Percentiles rank a stretch among this genome's conserved stretches.
phyloP scores from a whole-genome alignment of 805 yeast species.

The Ogataea pignaliae region DNA sequence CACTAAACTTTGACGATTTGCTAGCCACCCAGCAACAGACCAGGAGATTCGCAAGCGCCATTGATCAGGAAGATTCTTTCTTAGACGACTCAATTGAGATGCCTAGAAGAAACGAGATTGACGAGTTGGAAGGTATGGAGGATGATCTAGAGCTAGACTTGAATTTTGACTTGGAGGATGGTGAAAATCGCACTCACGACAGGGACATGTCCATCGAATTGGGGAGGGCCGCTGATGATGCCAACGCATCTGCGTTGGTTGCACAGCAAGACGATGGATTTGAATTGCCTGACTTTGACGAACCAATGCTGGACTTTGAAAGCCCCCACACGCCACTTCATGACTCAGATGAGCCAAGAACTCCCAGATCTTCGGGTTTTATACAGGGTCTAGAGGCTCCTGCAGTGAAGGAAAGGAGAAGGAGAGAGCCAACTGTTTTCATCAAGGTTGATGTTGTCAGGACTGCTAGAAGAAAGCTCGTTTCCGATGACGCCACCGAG shows the following conservation, averaged over 20 bases:
- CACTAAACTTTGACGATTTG: conserved; percentile 39
- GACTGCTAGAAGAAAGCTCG: conserved; percentile 42
- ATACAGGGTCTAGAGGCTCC: conserved; percentile 3
- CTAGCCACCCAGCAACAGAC: conserved; percentile 15
- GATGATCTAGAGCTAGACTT: conserved; percentile 29
- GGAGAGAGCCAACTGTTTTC: conserved; percentile 28
- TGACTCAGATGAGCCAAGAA: conserved; percentile 11
- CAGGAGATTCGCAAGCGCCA: conserved; percentile 5
- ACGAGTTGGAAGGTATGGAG: conserved; percentile 28
- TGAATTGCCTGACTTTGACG: conserved; percentile 37
- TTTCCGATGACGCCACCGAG: conserved; percentile 41
- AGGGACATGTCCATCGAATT: conserved; percentile 46
- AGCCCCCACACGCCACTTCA: conserved; percentile 4
- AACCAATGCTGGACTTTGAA: conserved; percentile 18
- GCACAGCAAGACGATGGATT: conserved; percentile 35
- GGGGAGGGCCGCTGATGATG: conserved; percentile 41
- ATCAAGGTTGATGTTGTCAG: conserved; percentile 40
- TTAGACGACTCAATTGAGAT: conserved; percentile 62
- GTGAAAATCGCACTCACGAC: conserved; percentile 1
- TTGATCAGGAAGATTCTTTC: conserved; percentile 19
- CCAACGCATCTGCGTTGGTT: conserved; percentile 18
- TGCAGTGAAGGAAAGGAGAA: conserved; percentile 8
- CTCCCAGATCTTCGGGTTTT: conserved; percentile 8
- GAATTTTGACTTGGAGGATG: conserved; percentile 30
- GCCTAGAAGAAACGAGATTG: conserved; percentile 45